Conservation (phyloP, 2,329 filamentous ascomycete genomes). For the Rhynchosporium agropyri region DNA sequence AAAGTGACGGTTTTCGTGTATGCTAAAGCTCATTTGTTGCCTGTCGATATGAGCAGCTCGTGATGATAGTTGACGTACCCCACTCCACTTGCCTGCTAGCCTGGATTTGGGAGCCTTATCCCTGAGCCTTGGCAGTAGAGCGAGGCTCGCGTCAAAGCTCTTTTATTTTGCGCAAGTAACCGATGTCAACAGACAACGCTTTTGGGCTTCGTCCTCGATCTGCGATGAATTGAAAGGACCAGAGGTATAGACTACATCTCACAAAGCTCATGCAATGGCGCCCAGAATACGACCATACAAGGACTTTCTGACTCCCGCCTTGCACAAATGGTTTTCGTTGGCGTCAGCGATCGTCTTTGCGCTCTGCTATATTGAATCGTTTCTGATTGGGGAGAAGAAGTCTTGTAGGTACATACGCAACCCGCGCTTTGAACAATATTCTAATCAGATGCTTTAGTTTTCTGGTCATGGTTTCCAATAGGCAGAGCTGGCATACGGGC, state of each 20-base stretch:
- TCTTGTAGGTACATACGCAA: slow-evolving; percentile 59
- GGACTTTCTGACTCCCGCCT: slow-evolving; percentile 85
- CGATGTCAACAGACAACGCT: slow-evolving; percentile 13
- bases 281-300: slow-evolving; percentile 46
- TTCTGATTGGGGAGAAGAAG: slow-evolving; percentile 69
- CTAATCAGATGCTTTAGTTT: slow-evolving; percentile 51
- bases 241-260: slow-evolving; percentile 19
- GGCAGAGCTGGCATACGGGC: slow-evolving; percentile 75
- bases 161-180: slow-evolving; percentile 22
- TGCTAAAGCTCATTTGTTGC: slow-evolving; percentile 27
- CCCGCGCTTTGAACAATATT: slow-evolving; percentile 20
- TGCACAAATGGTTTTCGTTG: slow-evolving; percentile 84
- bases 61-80: slow-evolving; percentile 35
- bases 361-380: slow-evolving; percentile 72
- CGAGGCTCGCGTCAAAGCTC: slow-evolving; percentile 21
- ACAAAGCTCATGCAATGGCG: slow-evolving; percentile 36
- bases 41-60: slow-evolving; percentile 27
- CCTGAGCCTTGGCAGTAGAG: slow-evolving; percentile 14
- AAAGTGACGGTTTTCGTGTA: slow-evolving; percentile 22
- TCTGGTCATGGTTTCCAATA: slow-evolving; percentile 88
- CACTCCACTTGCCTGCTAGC: slow-evolving; percentile 12
- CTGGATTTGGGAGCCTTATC: slow-evolving; percentile 12
- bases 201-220: slow-evolving; percentile 22
- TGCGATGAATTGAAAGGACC: slow-evolving; percentile 30
- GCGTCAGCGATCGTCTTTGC: slow-evolving; percentile 70